A percentile compares a stretch with the other conserved stretches of the same genome.
phyloP scores from a whole-genome alignment of 1,284 basidiomycete genomes.

The Exobasidium cylindrosporum region DNA sequence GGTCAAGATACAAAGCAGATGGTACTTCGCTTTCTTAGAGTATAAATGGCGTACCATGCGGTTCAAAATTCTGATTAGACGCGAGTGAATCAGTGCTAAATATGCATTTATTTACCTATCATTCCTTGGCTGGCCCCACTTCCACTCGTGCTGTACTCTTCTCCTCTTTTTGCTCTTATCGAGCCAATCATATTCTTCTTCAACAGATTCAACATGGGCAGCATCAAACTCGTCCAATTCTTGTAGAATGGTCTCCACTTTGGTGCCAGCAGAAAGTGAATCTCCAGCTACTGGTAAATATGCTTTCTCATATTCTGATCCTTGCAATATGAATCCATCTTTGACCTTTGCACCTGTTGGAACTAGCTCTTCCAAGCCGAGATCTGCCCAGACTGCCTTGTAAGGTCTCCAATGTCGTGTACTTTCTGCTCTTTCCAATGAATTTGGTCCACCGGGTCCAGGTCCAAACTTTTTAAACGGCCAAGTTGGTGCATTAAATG shows the following conservation, averaged over 20 bases:
- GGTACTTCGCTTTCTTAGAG: too few species aligned
- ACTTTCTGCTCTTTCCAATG: not conserved
- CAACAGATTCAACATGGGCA: too few species aligned
- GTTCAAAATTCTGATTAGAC: too few species aligned
- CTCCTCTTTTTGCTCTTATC: not conserved
- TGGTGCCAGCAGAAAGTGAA: not conserved
- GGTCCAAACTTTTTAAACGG: constrained; percentile 9
- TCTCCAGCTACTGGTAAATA: not conserved
- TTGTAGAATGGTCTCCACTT: not conserved
- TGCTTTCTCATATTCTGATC: not conserved
- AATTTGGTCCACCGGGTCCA: constrained; percentile 4
- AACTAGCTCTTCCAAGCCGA: constrained; percentile 3
- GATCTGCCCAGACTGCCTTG: constrained; percentile 10
- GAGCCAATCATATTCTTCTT: not conserved
- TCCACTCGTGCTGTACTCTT: not conserved
- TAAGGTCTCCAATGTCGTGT: constrained; percentile 4
- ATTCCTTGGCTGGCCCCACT: not conserved
- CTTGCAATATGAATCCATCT: not conserved
- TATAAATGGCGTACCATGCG: too few species aligned
- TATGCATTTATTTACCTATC: not conserved
- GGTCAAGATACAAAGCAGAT: too few species aligned
- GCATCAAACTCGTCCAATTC: not conserved
- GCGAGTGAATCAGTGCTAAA: too few species aligned
- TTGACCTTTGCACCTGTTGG: not conserved
- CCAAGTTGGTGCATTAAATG: constrained; percentile 1